These are phyloP conservation scores for Pythium myriotylum DNA, from an alignment of 352 stramenopile species.

Conservation along the genomic window DNA sequence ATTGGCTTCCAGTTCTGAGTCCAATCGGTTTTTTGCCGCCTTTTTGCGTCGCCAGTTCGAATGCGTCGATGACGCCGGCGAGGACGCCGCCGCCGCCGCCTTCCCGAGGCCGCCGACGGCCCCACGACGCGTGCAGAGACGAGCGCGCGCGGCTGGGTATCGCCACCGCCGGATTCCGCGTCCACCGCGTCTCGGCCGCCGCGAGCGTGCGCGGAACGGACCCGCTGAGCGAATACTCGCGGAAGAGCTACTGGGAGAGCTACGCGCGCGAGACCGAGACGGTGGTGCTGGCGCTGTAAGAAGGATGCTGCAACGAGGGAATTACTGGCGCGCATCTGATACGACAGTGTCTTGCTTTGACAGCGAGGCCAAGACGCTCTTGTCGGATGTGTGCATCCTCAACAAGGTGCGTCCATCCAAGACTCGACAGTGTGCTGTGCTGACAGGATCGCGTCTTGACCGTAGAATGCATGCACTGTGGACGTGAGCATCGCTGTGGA, in stretches of 20 bases:
- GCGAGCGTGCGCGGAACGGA: conserved; percentile 34
- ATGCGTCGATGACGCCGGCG: not conserved
- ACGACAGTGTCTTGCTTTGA: no score
- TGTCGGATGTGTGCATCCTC: conserved; percentile 70
- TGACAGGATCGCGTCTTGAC: no score
- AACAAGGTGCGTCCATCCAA: conserved; percentile 51
- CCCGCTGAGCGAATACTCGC: conserved; percentile 60
- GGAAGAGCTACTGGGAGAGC: conserved; percentile 60
- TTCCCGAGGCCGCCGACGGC: no score
- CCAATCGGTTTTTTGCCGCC: conserved; percentile 23
- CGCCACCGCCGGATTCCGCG: conserved; percentile 31
- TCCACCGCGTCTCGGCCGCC: conserved; percentile 41
- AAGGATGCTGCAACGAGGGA: conserved; percentile 3
- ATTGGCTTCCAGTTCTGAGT: conserved; percentile 17
- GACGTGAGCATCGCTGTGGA: conserved; percentile 69
- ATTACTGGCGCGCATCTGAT: not conserved
- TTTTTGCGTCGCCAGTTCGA: conserved; percentile 9
- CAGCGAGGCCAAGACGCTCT: conserved; percentile 65
- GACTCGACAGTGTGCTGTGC: no score
- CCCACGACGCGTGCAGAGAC: no score
- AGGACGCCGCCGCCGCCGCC: not conserved
- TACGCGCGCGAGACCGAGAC: conserved; percentile 61
- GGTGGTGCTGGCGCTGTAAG: conserved; percentile 44
- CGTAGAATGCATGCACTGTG: conserved; percentile 65
- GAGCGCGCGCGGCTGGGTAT: conserved; percentile 4